phyloP scores from a whole-genome alignment of 495 filamentous ascomycete species.

The Neurospora sp. region DNA sequence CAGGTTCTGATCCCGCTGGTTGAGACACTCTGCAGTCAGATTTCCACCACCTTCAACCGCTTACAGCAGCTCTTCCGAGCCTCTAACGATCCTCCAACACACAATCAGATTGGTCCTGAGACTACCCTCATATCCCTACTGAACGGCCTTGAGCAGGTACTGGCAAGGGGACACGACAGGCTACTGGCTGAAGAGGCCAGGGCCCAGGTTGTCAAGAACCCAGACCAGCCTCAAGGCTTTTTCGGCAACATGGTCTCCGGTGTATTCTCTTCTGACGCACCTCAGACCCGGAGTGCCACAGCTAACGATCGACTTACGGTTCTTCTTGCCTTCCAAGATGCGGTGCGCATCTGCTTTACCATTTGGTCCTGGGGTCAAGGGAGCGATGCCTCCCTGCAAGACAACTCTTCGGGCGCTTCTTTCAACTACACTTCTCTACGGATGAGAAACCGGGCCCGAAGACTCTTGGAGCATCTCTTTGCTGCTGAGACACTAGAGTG shows the following conservation, averaged over 20 bases:
- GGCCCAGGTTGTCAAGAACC: slow-evolving; percentile 55
- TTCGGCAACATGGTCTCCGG: slow-evolving; percentile 97
- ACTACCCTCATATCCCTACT: slow-evolving; percentile 65
- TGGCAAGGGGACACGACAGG: slow-evolving; percentile 80
- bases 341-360: slow-evolving; percentile 77
- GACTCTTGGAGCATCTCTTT: slow-evolving; percentile 87
- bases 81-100: slow-evolving; percentile 19
- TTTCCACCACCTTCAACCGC: slow-evolving; percentile 55
- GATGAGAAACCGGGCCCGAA: slow-evolving; percentile 78
- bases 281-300: slow-evolving; percentile 60
- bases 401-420: slow-evolving; percentile 64
- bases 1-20: slow-evolving; percentile 84
- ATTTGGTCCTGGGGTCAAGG: slow-evolving; percentile 92
- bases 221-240: slow-evolving; percentile 81
- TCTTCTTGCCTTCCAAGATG: slow-evolving; percentile 92
- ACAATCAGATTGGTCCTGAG: slow-evolving; percentile 42
- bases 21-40: slow-evolving; percentile 73
- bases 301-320: slow-evolving; percentile 94
- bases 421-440: slow-evolving; percentile 82
- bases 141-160: slow-evolving; percentile 80
- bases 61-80: slow-evolving; percentile 48
- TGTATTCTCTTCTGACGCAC: slow-evolving; percentile 72
- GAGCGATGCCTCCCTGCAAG: slow-evolving; percentile 43
- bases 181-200: slow-evolving; percentile 68
- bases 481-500: slow-evolving; percentile 91